Evolutionary conservation across 805 yeast genomes (phyloP), one percentile per base, ranked within the genome.

Genomic region (Alloascoidea hylecoeti): DNA sequence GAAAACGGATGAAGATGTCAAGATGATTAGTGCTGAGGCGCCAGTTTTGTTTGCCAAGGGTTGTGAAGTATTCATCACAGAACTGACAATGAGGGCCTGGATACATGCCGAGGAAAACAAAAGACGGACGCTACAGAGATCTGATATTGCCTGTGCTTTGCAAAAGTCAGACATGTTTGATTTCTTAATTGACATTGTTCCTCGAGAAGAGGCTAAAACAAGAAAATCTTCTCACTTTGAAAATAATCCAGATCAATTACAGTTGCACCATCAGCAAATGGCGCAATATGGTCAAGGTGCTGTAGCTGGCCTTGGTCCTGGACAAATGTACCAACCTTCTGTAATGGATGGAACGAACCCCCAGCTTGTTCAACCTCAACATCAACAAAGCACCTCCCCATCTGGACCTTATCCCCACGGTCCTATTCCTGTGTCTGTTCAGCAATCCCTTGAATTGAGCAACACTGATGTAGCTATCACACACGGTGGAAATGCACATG

Each of bases 11-110:
- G 95, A 85, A 53, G 96, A 89, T 46, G 97, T 92, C 32, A 73
- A 86, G 46, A 92, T 92, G 99, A 92, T 92, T 41, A 76, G 92
- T 45, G 97, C 98, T 2, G 99, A 92, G 60, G 97, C 97, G 1
- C 98, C 99, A 2, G 86, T 92, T 23, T 60, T 92, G 42, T 92
- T 92, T 62, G 97, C 98, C 35, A 92, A 92, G 57, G 97, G 97
- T 1, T 92, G 98, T 59, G 99, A 92, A 55, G 78, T 92, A 27
- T 92, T 92, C 58, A 89, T 92, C 48, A 88, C 98, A 1, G 99
- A 92, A 56, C 64, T 92, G 39, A 88, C 99, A 12, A 88, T 92
- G 96, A 68, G 99, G 41, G 96, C 98, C 4, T 92, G 98, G 98
- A 85, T 92, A 44, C 96, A 88, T 50, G 96, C 97, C 2, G 97